Evolutionary conservation across 495 filamentous ascomycete species (phyloP), one percentile per base, ranked within the genome.

Genomic region (Xylaria castorea): DNA sequence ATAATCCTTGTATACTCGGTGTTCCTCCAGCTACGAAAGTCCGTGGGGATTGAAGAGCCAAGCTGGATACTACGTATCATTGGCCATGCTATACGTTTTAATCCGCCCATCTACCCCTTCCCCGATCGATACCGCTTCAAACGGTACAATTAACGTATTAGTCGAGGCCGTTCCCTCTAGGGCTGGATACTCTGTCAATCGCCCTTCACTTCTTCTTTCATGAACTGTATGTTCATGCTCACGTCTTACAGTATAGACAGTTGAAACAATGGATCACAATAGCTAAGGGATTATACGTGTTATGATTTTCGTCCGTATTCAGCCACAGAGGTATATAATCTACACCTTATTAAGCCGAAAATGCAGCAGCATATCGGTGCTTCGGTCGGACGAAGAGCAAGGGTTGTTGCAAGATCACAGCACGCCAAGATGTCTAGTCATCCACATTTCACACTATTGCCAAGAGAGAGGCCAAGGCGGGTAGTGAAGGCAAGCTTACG

Each of bases 381-480:
- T n/a, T 68, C 57, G 66, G 34, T 34, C 57, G 36, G 66, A 50
- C 34, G 42, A 25, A 53, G 48, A 27, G 48, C 66, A 50, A 27
- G 66, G 66, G 27, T 57, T 9, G 14, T 46, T 46, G 22, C 67
- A 22, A 70, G 55, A 60, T 44, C 22, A 27, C 53, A 27, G 55
- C 20, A 7, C 25, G 67, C 67, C 67, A 70, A 70, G 67, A 51
- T 5, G 22, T 61, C 16, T 42, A 46, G 53, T 48, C 50, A 61
- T 60, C 53, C 53, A 48, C 58, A 20, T 38, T 38, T 38, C 58
- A n/a, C 32, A 61, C 58, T 61, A 61, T 16, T 58, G 66, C 53
- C 46, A 69, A 44, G 50, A 5, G 3, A 5, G n/a, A 32, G 51
- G 67, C 67, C 67, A 70, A 70, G 67, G 55, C 67, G 67, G 67